Conservation (phyloP, 495 filamentous ascomycete genomes). For the Aspergillus nanangensis region DNA sequence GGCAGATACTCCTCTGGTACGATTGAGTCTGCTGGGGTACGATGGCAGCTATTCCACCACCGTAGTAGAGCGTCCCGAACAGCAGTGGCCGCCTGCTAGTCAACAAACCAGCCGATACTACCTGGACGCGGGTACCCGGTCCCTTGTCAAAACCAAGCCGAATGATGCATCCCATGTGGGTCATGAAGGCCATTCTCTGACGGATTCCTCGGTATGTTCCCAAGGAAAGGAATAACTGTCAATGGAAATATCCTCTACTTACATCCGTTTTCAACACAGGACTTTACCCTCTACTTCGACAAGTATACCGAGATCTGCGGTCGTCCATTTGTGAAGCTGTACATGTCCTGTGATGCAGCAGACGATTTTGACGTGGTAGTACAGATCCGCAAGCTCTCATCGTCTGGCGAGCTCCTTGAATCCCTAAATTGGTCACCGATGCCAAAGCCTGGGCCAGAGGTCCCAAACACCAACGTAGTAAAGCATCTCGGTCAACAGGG, state of each 20-base stretch:
- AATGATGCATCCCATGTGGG: not conserved
- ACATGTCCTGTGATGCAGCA: slow-evolving; percentile 5
- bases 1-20: slow-evolving; percentile 19
- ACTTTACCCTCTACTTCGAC: slow-evolving; percentile 11
- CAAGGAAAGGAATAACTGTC: too few species aligned
- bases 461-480: slow-evolving; percentile 14
- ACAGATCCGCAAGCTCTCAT: slow-evolving; percentile 13
- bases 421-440: slow-evolving; percentile 13
- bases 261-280: not conserved
- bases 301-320: slow-evolving; percentile 12
- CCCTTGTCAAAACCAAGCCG: not conserved
- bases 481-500: slow-evolving; percentile 16
- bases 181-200: slow-evolving; percentile 7
- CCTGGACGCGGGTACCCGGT: not conserved
- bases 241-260: not conserved
- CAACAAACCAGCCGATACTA: slow-evolving; percentile 1
- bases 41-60: slow-evolving; percentile 10
- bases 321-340: slow-evolving; percentile 9
- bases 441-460: slow-evolving; percentile 1
- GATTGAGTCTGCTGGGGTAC: slow-evolving; percentile 12
- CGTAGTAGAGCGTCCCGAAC: slow-evolving; percentile 8
- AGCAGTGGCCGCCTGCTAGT: slow-evolving; percentile 5
- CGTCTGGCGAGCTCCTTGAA: slow-evolving; percentile 2
- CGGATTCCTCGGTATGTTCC: slow-evolving; percentile 5
- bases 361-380: slow-evolving; percentile 15